A percentile compares a stretch with the other conserved stretches of the same genome.
phyloP scores from a whole-genome alignment of 768 basidiomycete genomes.

The Suillus lakei region DNA sequence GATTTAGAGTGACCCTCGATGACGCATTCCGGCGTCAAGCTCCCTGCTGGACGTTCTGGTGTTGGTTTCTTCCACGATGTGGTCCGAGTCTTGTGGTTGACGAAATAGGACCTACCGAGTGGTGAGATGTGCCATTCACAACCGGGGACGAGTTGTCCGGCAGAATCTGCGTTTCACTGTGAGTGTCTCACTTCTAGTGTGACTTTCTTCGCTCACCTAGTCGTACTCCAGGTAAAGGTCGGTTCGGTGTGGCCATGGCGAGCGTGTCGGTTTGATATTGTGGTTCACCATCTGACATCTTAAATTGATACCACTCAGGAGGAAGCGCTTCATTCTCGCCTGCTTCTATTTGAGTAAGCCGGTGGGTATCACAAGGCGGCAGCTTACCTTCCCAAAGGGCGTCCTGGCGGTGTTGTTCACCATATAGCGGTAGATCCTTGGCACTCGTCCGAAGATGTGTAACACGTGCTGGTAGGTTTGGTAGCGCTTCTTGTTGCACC shows the following conservation, averaged over 20 bases:
- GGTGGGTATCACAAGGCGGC: not conserved
- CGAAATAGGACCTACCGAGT: not conserved
- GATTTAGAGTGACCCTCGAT: not conserved
- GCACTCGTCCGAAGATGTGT: no score
- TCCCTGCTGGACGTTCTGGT: not conserved
- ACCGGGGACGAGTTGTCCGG: not conserved
- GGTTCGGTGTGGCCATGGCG: not conserved
- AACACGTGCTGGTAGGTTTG: no score
- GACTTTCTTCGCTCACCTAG: not conserved
- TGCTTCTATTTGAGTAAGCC: not conserved
- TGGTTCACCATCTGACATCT: not conserved
- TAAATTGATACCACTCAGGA: not conserved
- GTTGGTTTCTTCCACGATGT: not conserved
- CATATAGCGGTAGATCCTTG: not conserved
- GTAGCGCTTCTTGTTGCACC: not conserved
- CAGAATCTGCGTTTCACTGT: not conserved
- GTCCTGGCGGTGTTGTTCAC: not conserved
- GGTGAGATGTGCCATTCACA: not conserved
- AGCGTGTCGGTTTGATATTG: not conserved
- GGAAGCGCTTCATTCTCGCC: not conserved
- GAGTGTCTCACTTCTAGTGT: not conserved
- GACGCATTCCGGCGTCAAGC: not conserved
- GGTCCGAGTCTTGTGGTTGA: not conserved
- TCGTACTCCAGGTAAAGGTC: not conserved
- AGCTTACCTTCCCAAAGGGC: not conserved